A percentile compares a stretch with the other conserved stretches of the same genome.
These are phyloP conservation scores for Beta macrorhiza DNA, from an alignment of 179 eudicot genomes.

Conservation along the genomic window DNA sequence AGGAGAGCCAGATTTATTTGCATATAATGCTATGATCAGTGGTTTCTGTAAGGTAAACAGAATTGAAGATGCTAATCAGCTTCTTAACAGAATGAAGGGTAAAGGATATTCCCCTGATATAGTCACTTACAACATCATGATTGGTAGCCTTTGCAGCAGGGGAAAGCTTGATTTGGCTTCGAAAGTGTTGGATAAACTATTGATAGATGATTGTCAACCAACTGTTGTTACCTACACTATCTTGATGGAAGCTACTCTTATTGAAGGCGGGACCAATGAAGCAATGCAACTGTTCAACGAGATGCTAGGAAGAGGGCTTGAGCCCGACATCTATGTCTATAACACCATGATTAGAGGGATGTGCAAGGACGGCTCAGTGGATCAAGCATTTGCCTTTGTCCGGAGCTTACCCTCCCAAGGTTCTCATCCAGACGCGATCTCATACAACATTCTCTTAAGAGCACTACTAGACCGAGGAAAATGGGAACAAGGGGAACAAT, in stretches of 20 bases:
- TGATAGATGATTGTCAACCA: conserved; percentile 50
- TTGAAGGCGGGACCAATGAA: conserved; percentile 49
- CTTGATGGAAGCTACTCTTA: conserved; percentile 57
- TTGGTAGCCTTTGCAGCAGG: conserved; percentile 65
- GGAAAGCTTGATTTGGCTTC: conserved; percentile 60
- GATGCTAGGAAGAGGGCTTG: conserved; percentile 55
- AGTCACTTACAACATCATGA: conserved; percentile 68
- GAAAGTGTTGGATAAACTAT: conserved; percentile 47
- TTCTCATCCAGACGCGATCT: conserved; percentile 52
- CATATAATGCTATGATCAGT: conserved; percentile 64
- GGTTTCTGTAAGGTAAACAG: conserved; percentile 62
- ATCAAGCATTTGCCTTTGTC: conserved; percentile 48
- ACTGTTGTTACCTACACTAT: conserved; percentile 59
- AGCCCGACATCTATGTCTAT: conserved; percentile 58
- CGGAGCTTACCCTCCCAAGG: conserved; percentile 46
- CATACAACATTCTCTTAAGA: conserved; percentile 56
- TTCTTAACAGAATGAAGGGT: conserved; percentile 50
- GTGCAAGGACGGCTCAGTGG: conserved; percentile 57
- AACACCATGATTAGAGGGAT: conserved; percentile 62
- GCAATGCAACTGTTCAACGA: conserved; percentile 56
- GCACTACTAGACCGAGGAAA: conserved; percentile 49
- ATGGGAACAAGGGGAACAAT: conserved; percentile 55
- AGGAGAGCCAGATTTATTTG: conserved; percentile 61
- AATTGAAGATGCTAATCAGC: conserved; percentile 47
- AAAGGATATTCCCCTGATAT: conserved; percentile 58